These are phyloP conservation scores for Aspergillus phoenicis DNA, from an alignment of 2,329 filamentous ascomycete species.

Conservation along the genomic window DNA sequence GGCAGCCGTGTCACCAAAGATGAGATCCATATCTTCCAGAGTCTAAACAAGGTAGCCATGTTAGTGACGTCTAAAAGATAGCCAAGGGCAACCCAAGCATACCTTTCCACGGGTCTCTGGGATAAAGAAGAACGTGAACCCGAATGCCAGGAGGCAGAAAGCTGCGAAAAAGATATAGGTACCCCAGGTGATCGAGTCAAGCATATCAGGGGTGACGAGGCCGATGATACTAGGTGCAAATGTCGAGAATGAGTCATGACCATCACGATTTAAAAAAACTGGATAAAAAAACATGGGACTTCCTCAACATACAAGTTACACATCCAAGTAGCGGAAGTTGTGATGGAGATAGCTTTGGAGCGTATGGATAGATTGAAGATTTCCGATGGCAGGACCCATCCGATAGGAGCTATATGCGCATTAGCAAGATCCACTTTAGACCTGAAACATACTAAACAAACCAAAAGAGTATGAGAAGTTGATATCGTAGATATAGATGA, in stretches of 20 bases:
- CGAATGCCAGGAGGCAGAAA: slow-evolving; percentile 39
- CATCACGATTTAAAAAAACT: neutral
- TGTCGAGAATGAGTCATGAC: neutral
- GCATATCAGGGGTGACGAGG: slow-evolving; percentile 42
- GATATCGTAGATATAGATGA: slow-evolving; percentile 43
- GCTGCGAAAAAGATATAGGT: slow-evolving; percentile 46
- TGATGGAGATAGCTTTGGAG: slow-evolving; percentile 43
- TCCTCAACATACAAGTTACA: slow-evolving; percentile 38
- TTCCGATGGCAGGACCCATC: slow-evolving; percentile 44
- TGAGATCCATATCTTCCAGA: slow-evolving; percentile 60
- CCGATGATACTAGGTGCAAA: slow-evolving; percentile 35
- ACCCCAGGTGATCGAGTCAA: slow-evolving; percentile 39
- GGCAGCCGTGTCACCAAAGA: slow-evolving; percentile 44
- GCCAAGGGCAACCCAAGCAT: neutral
- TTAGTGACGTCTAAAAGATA: slow-evolving; percentile 1
- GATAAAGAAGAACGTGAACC: slow-evolving; percentile 39
- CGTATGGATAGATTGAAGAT: slow-evolving; percentile 44
- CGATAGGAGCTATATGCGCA: slow-evolving; percentile 34
- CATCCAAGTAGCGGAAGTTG: slow-evolving; percentile 44
- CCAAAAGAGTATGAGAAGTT: slow-evolving; percentile 44
- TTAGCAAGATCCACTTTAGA: neutral
- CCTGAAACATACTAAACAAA: slow-evolving; percentile 17
- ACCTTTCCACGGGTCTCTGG: slow-evolving; percentile 43
- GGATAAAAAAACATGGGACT: too few species aligned
- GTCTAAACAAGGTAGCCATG: slow-evolving; percentile 32